Base-by-base conservation (phyloP, 805 yeast genomes). In the Ogataea nakhonphanomensis region DNA sequence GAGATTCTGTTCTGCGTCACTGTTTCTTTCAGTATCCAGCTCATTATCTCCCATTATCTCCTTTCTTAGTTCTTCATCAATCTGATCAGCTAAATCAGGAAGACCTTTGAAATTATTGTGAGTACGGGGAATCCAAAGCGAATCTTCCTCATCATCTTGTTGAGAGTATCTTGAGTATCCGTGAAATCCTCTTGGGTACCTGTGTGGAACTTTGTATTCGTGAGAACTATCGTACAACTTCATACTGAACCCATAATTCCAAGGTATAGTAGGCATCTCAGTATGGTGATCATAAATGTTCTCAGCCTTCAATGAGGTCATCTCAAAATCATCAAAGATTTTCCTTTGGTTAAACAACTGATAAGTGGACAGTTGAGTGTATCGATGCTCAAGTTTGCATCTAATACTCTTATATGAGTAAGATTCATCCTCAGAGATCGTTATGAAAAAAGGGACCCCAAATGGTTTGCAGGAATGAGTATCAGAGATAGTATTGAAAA, bases 381-480 rank as follows among this genome's bases (percentile, higher is more conserved):
- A 73, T 41, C 64, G 59, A 27, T 63, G 61, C 39, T 80, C 79
- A 22, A 88, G 51, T 51, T 82, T 84, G 15, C 58, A 56, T 48
- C 83, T 64, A 7, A 89, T 78, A 1, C 59, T 53, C 5, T 81
- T 83, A 54, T 74, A 79, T 17, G 86, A 79, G 3, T 54, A 51
- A 5, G 70, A 59, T 27, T 84, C 91, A 1, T 67, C 69, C 25
- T 67, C 65, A 2, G 71, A 55, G 37, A 88, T 53, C 0, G 79
- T 71, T 22, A 89, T 67, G 50, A 89, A 80, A 51, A 87, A 78
- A 2, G 98, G 98, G 1, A 81, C 58, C 2, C 89, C 95, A 62
- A 88, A 84, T 1, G 79, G 61, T 30, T 69, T 69, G 1, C 72
- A 67, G 37, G 64, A 62, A 1, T 66, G 58, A 17, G 48, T 41